Evolutionary conservation across 176 grass and related monocot species (phyloP).

Genomic region (Miscanthus lutarioriparius): DNA sequence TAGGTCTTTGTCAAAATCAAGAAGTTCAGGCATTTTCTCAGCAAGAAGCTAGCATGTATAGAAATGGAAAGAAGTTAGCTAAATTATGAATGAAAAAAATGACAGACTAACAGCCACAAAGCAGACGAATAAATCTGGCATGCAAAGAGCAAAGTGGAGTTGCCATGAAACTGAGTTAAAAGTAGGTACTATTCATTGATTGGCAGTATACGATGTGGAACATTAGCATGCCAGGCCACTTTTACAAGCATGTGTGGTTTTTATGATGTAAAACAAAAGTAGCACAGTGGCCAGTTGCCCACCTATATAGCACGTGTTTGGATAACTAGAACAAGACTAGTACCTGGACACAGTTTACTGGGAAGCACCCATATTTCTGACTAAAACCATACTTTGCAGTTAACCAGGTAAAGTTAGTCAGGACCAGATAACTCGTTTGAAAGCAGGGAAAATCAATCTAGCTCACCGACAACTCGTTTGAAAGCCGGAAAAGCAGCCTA

Average conservation of each 20-base stretch:
- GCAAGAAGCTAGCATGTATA: conserved; percentile 69
- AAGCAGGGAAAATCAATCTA: conserved; percentile 4
- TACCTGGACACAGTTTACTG: not conserved
- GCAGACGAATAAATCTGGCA: not conserved
- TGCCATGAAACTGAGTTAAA: not conserved
- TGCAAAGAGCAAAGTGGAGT: not conserved
- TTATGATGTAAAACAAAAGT: conserved; percentile 11
- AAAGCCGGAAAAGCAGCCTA: not conserved
- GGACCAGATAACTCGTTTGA: not conserved
- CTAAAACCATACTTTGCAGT: not conserved
- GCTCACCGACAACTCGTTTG: not conserved
- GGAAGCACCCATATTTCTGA: not conserved
- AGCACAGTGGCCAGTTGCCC: not conserved
- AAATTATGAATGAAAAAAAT: not conserved
- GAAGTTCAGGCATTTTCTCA: conserved; percentile 88
- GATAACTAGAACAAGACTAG: not conserved
- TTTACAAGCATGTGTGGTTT: not conserved
- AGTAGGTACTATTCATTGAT: not conserved
- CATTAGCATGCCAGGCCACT: not conserved
- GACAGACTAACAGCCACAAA: conserved; percentile 9
- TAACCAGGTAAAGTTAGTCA: not conserved
- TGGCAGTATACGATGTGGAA: not conserved
- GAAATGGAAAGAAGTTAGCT: conserved; percentile 36
- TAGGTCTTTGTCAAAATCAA: conserved; percentile 99
- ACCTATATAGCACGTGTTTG: not conserved